Percentiles rank a stretch among this genome's conserved stretches.
phyloP scores from a whole-genome alignment of 2,329 filamentous ascomycete genomes.

The Talaromyces atroroseus region DNA sequence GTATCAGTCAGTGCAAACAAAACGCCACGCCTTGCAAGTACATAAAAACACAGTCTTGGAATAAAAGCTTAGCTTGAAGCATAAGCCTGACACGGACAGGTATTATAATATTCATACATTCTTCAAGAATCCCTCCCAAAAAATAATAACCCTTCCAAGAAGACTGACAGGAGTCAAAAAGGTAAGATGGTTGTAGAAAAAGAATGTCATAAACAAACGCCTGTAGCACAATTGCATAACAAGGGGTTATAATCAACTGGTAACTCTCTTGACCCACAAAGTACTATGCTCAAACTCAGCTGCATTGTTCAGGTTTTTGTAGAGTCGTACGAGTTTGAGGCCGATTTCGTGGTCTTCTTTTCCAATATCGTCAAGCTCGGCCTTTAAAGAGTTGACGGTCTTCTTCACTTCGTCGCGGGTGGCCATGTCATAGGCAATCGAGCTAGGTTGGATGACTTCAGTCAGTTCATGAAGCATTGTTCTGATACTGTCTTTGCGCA shows the following conservation, averaged over 20 bases:
- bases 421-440: slow-evolving; percentile 63
- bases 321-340: slow-evolving; percentile 65
- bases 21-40: slow-evolving; percentile 1
- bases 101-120: slow-evolving; percentile 4
- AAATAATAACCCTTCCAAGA: background rate
- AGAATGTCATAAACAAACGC: background rate
- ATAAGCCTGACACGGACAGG: background rate
- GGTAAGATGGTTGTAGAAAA: background rate
- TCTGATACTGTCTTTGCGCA: slow-evolving; percentile 66
- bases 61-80: background rate
- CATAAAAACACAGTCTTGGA: background rate
- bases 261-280: slow-evolving; percentile 75
- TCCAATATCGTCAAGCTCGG: slow-evolving; percentile 66
- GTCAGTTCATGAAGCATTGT: slow-evolving; percentile 71
- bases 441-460: slow-evolving; percentile 65
- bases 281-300: slow-evolving; percentile 48
- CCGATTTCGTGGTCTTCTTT: slow-evolving; percentile 75
- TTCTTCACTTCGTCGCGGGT: slow-evolving; percentile 51
- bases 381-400: slow-evolving; percentile 61
- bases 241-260: slow-evolving; percentile 24
- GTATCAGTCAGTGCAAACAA: slow-evolving; percentile 1
- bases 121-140: background rate
- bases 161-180: background rate
- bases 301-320: slow-evolving; percentile 68
- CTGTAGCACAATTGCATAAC: background rate